Conservation (phyloP, 441 rosid genomes). For the Gossypium davidsonii region DNA sequence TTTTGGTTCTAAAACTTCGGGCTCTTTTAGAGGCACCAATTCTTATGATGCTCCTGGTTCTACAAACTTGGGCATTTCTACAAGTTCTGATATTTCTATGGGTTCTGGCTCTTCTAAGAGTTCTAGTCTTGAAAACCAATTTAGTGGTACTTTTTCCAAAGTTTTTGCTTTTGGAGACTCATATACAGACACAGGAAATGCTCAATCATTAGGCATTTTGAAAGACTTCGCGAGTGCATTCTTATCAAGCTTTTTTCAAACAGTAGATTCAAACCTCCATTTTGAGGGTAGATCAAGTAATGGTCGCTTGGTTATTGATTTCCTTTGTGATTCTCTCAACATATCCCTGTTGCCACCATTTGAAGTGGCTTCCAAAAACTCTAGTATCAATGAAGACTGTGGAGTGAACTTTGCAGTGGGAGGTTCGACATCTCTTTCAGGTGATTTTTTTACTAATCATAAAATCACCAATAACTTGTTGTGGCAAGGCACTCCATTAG, state of each 20-base stretch:
- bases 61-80: neutral
- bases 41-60: neutral
- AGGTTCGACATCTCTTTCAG: constrained; percentile 34
- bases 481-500: constrained; percentile 26
- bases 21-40: neutral
- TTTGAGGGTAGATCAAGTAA: constrained; percentile 12
- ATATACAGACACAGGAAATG: constrained; percentile 41
- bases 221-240: constrained; percentile 14
- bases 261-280: neutral
- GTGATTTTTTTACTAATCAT: constrained; percentile 13
- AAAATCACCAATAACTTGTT: neutral
- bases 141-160: constrained; percentile 24
- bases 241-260: neutral
- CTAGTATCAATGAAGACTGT: constrained; percentile 9
- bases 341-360: constrained; percentile 19
- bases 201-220: constrained; percentile 22
- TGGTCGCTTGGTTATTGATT: constrained; percentile 40
- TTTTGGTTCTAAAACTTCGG: neutral
- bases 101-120: neutral
- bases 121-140: too few relatives aligned
- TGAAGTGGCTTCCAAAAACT: constrained; percentile 12
- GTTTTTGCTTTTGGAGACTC: constrained; percentile 42
- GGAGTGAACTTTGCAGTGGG: constrained; percentile 44
- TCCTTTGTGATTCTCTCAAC: constrained; percentile 29
- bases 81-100: neutral